Evolutionary conservation across 78 protist genomes (phyloP), one percentile per base, ranked within the genome.

Genomic region (Bodo saltans): DNA sequence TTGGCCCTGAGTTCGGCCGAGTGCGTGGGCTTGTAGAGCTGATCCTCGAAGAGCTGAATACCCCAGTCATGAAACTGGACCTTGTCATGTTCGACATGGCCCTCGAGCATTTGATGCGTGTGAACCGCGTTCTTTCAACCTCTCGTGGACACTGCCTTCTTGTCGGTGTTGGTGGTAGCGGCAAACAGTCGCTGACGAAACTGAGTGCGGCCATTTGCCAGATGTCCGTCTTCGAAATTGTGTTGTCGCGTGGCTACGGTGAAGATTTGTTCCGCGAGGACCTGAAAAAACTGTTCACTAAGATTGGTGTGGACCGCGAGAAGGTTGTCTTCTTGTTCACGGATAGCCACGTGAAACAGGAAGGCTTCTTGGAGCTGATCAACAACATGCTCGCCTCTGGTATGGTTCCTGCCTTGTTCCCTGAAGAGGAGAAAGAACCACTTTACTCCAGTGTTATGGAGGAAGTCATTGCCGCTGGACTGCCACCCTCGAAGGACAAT

Each of bases 91-190:
- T 94, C 35, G 91, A 92, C 42, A 92, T 91, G 41, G 92, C 93
- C 33, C 60, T 94, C 35, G 89, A 86, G 60, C 95, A 92, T 76
- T 78, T 95, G 30, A 25, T 80, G 29, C 91, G 95, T 74, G 67
- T 95, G 29, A 53, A 81, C 60, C 87, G 97, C 67, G 85, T 95
- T 60, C 47, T 95, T 37, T 60, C 89, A 40, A 60, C 87, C 70
- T 84, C 83, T n/a, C 85, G 94, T 4, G 97, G 94, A 41, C 79
- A 95, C 71, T 92, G 94, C n/a, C 91, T 95, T n/a, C 90, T 90
- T 28, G 90, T 94, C 25, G 97, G 97, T 33, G 87, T 89, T 39
- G 97, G 94, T 26, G 97, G 97, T 34, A 73, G 86, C 27, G 97
- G 97, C 34, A 89, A 89, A 83, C 90, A 91, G 86, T 68, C 88